Conservation (phyloP, 768 basidiomycete species). For the Candolleomyces efflorescens region DNA sequence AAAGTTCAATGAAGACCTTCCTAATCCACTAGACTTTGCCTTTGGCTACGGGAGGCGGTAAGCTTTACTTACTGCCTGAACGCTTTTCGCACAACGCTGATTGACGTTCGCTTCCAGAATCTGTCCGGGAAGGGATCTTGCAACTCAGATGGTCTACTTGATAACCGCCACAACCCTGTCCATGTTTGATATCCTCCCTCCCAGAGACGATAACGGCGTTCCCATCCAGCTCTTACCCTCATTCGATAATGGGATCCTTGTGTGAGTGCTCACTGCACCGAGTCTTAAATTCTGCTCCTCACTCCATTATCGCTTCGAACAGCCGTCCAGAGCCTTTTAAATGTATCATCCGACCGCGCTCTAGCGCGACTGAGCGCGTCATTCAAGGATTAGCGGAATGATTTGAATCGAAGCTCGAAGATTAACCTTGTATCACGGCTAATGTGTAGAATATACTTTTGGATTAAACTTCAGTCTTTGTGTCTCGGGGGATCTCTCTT, state of each 20-base stretch:
- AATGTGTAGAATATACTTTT: too few relatives aligned
- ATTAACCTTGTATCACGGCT: too few relatives aligned
- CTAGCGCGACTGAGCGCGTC: slow-evolving; percentile 1
- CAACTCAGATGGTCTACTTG: slow-evolving; percentile 45
- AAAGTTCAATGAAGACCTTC: slow-evolving; percentile 13
- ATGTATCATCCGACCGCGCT: slow-evolving; percentile 25
- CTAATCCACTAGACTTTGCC: neutral
- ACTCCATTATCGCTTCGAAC: neutral
- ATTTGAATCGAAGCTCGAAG: neutral
- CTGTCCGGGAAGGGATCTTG: slow-evolving; percentile 46
- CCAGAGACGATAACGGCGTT: slow-evolving; percentile 35
- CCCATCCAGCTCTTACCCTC: slow-evolving; percentile 37
- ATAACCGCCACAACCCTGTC: slow-evolving; percentile 40
- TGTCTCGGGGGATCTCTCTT: too few relatives aligned
- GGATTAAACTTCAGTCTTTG: too few relatives aligned
- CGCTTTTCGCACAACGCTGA: neutral
- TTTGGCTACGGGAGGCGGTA: slow-evolving; percentile 25
- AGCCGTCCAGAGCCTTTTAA: slow-evolving; percentile 27
- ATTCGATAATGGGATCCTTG: neutral
- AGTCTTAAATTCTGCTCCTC: neutral
- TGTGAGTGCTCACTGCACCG: neutral
- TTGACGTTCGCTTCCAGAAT: slow-evolving; percentile 12
- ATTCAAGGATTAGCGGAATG: neutral
- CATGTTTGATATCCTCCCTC: slow-evolving; percentile 38
- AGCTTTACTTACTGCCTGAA: neutral